Evolutionary conservation across 106 monocot species (phyloP).

Genomic region (Platanthera zijinensis): DNA sequence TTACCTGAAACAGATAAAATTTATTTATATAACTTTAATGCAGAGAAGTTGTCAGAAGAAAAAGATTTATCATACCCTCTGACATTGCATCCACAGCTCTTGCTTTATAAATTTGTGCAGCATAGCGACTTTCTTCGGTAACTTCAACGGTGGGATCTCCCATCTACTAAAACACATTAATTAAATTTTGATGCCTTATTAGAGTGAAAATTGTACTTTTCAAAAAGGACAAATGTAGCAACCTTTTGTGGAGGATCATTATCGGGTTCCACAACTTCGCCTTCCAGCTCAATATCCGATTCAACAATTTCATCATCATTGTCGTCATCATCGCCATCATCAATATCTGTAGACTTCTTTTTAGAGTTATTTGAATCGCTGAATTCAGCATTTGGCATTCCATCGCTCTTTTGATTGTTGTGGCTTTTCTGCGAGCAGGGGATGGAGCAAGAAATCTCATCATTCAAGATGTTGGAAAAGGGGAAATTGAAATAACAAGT

Average conservation of each 20-base stretch:
- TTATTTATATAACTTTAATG: background rate
- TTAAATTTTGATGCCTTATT: background rate
- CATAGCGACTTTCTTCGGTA: constrained; percentile 61
- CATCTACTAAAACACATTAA: constrained; percentile 43
- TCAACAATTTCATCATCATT: constrained; percentile 63
- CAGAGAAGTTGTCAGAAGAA: background rate
- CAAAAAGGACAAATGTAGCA: background rate
- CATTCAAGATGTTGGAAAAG: background rate
- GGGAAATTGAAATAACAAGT: too few species aligned
- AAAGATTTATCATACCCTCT: constrained; percentile 30
- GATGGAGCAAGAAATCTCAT: background rate
- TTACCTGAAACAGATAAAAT: constrained; percentile 32
- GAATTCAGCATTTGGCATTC: constrained; percentile 7
- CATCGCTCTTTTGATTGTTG: constrained; percentile 13
- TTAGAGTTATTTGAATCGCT: constrained; percentile 5
- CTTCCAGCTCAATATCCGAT: constrained; percentile 80
- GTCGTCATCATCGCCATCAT: background rate
- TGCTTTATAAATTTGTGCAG: constrained; percentile 60
- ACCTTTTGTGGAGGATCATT: constrained; percentile 83
- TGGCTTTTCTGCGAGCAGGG: constrained; percentile 4
- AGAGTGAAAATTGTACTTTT: background rate
- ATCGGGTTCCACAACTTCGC: constrained; percentile 59
- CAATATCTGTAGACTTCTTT: constrained; percentile 10
- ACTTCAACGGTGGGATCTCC: constrained; percentile 70
- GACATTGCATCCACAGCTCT: constrained; percentile 58